phyloP scores from a whole-genome alignment of 768 basidiomycete species.

The Coprinellus aureogranulatus region DNA sequence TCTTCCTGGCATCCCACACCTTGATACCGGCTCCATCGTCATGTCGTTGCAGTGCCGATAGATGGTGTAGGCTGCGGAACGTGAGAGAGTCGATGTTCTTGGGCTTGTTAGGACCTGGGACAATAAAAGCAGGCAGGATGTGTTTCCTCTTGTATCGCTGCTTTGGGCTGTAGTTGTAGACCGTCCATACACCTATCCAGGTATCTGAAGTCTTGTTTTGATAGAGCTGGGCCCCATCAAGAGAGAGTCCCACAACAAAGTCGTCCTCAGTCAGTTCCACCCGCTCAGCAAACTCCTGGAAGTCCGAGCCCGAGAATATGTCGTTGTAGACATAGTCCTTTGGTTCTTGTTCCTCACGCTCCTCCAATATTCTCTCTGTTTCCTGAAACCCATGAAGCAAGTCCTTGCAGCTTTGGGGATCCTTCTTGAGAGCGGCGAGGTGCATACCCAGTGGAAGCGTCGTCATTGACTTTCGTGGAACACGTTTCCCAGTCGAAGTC shows the following conservation, averaged over 20 bases:
- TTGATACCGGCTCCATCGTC: constrained; percentile 21
- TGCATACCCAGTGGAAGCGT: constrained; percentile 43
- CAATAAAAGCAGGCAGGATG: constrained; percentile 28
- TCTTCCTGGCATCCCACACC: constrained; percentile 25
- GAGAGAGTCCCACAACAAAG: constrained; percentile 27
- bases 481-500: constrained; percentile 1
- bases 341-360: constrained; percentile 5
- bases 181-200: constrained; percentile 39
- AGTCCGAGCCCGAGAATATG: constrained; percentile 22
- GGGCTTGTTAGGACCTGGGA: constrained; percentile 38
- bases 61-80: constrained; percentile 31
- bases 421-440: constrained; percentile 33
- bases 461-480: constrained; percentile 25
- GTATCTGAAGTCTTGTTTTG: constrained; percentile 38
- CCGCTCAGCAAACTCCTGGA: constrained; percentile 15
- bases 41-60: constrained; percentile 32
- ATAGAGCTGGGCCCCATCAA: constrained; percentile 42
- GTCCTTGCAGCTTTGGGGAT: constrained; percentile 17
- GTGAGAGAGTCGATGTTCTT: constrained; percentile 34
- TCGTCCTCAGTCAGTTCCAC: constrained; percentile 24
- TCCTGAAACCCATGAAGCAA: constrained; percentile 25
- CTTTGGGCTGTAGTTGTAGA: constrained; percentile 25
- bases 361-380: constrained; percentile 20
- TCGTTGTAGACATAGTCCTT: constrained; percentile 18
- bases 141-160: constrained; percentile 29